Evolutionary conservation across 805 yeast genomes (phyloP).

Genomic region (Yarrowia sp.): DNA sequence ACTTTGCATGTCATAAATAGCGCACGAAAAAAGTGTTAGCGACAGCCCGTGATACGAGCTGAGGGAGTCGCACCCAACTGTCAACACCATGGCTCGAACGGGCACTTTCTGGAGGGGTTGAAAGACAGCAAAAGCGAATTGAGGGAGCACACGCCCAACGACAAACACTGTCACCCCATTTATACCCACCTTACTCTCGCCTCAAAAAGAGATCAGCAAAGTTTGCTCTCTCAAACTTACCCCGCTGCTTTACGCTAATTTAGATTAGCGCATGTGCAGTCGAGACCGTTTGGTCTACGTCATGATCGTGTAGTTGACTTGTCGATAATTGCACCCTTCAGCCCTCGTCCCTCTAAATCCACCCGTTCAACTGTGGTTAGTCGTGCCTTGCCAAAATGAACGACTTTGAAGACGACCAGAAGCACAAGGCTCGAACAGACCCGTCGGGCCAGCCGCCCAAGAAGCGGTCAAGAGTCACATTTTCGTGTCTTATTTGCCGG

Average conservation of each 20-base stretch:
- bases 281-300: slow-evolving; percentile 25
- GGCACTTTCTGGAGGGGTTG: background rate
- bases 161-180: background rate
- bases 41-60: background rate
- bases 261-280: slow-evolving; percentile 23
- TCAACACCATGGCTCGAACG: too few species aligned
- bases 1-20: slow-evolving; percentile 14
- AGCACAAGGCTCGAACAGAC: slow-evolving; percentile 7
- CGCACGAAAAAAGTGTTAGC: slow-evolving; percentile 11
- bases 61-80: too few species aligned
- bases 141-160: too few species aligned
- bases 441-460: slow-evolving; percentile 26
- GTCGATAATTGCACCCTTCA: background rate
- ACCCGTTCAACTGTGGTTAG: background rate
- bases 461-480: slow-evolving; percentile 20
- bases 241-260: slow-evolving; percentile 25
- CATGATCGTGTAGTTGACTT: slow-evolving; percentile 21
- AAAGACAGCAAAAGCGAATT: background rate
- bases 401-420: slow-evolving; percentile 20
- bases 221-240: slow-evolving; percentile 23
- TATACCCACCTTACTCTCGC: background rate
- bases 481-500: slow-evolving; percentile 24
- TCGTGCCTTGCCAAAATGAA: slow-evolving; percentile 8
- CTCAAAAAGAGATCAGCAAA: background rate
- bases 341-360: background rate